Evolutionary conservation across 1,139 yeast species (phyloP).

Genomic region (Pichia terricola): DNA sequence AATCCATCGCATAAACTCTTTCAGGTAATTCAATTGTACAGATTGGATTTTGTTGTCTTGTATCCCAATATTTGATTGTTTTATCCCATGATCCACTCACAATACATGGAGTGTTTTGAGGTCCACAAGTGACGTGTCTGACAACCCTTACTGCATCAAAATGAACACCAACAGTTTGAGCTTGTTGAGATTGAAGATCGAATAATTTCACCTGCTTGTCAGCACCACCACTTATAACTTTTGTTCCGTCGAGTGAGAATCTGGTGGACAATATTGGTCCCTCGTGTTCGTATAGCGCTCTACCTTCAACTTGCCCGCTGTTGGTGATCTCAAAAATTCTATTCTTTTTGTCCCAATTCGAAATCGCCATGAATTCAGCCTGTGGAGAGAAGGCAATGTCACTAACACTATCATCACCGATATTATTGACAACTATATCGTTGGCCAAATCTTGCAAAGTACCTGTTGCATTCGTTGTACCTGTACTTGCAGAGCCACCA

Average conservation of each 20-base stretch:
- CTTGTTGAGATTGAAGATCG: slow-evolving; percentile 75
- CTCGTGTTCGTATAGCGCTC: slow-evolving; percentile 84
- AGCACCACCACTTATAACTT: slow-evolving; percentile 85
- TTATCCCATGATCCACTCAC: slow-evolving; percentile 98
- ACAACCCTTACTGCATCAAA: slow-evolving; percentile 72
- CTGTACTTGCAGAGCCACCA: slow-evolving; percentile 12
- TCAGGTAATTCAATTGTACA: slow-evolving; percentile 81
- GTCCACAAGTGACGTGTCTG: slow-evolving; percentile 75
- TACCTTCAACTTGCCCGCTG: slow-evolving; percentile 65
- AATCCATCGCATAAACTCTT: slow-evolving; percentile 84
- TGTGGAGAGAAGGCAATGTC: slow-evolving; percentile 89
- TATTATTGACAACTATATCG: slow-evolving; percentile 69
- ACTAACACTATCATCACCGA: slow-evolving; percentile 89
- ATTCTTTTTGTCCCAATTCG: slow-evolving; percentile 95
- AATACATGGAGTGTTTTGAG: slow-evolving; percentile 69
- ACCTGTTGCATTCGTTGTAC: slow-evolving; percentile 34
- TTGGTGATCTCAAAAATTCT: slow-evolving; percentile 73
- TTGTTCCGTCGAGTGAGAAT: slow-evolving; percentile 82
- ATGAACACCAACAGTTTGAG: slow-evolving; percentile 79
- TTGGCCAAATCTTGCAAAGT: slow-evolving; percentile 64
- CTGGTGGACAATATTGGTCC: slow-evolving; percentile 78
- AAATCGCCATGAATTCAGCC: slow-evolving; percentile 69
- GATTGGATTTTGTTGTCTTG: slow-evolving; percentile 78
- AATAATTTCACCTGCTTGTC: slow-evolving; percentile 82
- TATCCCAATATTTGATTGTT: slow-evolving; percentile 89